Percentiles rank a stretch among this genome's conserved stretches.
phyloP scores from a whole-genome alignment of 805 yeast genomes.

The Saccharomyces paradoxus region DNA sequence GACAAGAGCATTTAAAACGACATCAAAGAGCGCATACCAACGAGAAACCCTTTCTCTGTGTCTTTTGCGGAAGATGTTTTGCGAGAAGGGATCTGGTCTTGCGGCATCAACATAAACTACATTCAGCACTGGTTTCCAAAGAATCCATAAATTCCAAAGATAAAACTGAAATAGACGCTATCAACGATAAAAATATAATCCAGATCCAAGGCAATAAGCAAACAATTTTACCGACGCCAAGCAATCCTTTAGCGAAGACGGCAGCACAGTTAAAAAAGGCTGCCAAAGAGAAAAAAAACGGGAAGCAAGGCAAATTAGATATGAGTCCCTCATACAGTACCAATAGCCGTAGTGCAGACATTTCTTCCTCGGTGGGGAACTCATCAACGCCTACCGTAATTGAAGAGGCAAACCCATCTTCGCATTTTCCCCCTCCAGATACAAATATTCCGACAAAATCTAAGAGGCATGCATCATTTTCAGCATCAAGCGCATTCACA shows the following conservation, averaged over 20 bases:
- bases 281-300: slow-evolving; percentile 8
- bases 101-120: slow-evolving; percentile 91
- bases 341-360: not conserved
- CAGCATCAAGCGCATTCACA: slow-evolving; percentile 35
- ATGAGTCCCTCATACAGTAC: not conserved
- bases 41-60: slow-evolving; percentile 94
- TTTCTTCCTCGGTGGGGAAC: not conserved
- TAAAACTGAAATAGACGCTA: slow-evolving; percentile 2
- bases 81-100: slow-evolving; percentile 82
- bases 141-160: not conserved
- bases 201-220: slow-evolving; percentile 34
- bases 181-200: slow-evolving; percentile 30
- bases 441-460: slow-evolving; percentile 13
- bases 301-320: not conserved
- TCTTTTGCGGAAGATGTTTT: slow-evolving; percentile 91
- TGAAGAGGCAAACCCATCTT: not conserved
- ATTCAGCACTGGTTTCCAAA: slow-evolving; percentile 36
- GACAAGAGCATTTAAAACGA: slow-evolving; percentile 87
- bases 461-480: slow-evolving; percentile 38
- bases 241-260: slow-evolving; percentile 23
- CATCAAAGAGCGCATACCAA: slow-evolving; percentile 93
- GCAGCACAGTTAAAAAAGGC: slow-evolving; percentile 28
- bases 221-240: slow-evolving; percentile 31
- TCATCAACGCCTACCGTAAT: not conserved
- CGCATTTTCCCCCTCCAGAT: not conserved